Base-by-base conservation (phyloP, 2,329 filamentous ascomycete genomes). In the Elsinoe perseae region DNA sequence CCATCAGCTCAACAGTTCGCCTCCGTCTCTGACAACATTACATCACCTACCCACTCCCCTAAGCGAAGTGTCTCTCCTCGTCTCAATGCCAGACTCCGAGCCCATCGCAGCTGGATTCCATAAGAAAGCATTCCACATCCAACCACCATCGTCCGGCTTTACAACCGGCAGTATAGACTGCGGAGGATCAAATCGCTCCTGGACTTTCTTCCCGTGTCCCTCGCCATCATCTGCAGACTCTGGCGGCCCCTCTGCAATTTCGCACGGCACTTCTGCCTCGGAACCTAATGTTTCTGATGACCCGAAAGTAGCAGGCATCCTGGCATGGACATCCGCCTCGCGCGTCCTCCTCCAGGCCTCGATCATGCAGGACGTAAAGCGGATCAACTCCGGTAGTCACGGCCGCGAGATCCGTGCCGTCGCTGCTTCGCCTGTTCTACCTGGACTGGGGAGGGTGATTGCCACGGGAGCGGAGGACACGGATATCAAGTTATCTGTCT, bases 151-250 rank as follows among this genome's bases (percentile, higher is more conserved):
- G 0, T 75, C 74, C 1, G 83, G 88, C 58, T 79, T 82, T 56
- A 86, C 92, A 64, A 69, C 92, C 14, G 80, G 85, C 56, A 78
- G 76, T 0, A 77, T 95, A 27, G 84, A 90, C 50, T 96, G 92
- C 66, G 92, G 91, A 56, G 92, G 92, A 30, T 84, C 84, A 0
- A 89, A 95, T 66, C 81, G 92, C 56, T 84, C 80, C 28, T 96
- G 89, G 77, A 79, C 81, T 2, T 87, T 79, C 60, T 20, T 28
- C n/a, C 28, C 48, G n/a, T 28, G n/a, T 5, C 14, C 28, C 48
- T 16, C 16, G 12, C 65, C 69, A 18, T 69, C 67, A 27, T 46
- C 57, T 1, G 61, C 61, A 8, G 58, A 59, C 1, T 58, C 62
- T 1, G 64, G 65, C 40, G 72, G 72, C 38, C 8, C 4, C 2